Conservation (phyloP, 2,329 filamentous ascomycete genomes). For the Hymenoscyphus albidus region DNA sequence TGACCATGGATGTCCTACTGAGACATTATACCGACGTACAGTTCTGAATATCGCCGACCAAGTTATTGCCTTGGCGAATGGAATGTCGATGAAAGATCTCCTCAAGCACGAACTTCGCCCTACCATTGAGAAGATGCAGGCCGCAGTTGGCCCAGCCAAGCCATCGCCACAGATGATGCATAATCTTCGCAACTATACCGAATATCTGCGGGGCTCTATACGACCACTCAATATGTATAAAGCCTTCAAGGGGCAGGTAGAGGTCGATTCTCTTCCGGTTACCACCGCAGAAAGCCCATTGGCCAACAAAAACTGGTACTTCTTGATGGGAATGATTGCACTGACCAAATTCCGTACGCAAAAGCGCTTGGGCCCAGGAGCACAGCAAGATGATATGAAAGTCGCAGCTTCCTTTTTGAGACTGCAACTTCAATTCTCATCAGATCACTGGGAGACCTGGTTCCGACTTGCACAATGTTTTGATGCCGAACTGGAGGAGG, state of each 20-base stretch:
- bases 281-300: slow-evolving; percentile 65
- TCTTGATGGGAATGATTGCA: slow-evolving; percentile 81
- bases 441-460: slow-evolving; percentile 41
- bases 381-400: slow-evolving; percentile 38
- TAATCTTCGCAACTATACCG: slow-evolving; percentile 78
- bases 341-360: slow-evolving; percentile 68
- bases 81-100: slow-evolving; percentile 85
- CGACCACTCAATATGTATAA: slow-evolving; percentile 76
- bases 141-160: slow-evolving; percentile 76
- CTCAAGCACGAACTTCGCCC: slow-evolving; percentile 86
- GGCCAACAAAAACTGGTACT: slow-evolving; percentile 86
- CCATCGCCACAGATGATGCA: slow-evolving; percentile 76
- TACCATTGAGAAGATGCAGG: slow-evolving; percentile 90
- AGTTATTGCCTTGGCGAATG: slow-evolving; percentile 73
- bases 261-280: slow-evolving; percentile 67
- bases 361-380: slow-evolving; percentile 35
- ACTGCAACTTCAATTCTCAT: slow-evolving; percentile 36
- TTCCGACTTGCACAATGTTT: slow-evolving; percentile 40
- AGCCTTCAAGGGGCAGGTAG: slow-evolving; percentile 73
- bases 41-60: slow-evolving; percentile 81
- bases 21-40: slow-evolving; percentile 75
- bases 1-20: slow-evolving; percentile 75
- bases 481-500: slow-evolving; percentile 39
- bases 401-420: slow-evolving; percentile 37
- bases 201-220: slow-evolving; percentile 78